A percentile compares a stretch with the other conserved stretches of the same genome.
These are phyloP conservation scores for Globisporangium rhizosaccharum DNA, from an alignment of 352 stramenopile species.

Conservation along the genomic window DNA sequence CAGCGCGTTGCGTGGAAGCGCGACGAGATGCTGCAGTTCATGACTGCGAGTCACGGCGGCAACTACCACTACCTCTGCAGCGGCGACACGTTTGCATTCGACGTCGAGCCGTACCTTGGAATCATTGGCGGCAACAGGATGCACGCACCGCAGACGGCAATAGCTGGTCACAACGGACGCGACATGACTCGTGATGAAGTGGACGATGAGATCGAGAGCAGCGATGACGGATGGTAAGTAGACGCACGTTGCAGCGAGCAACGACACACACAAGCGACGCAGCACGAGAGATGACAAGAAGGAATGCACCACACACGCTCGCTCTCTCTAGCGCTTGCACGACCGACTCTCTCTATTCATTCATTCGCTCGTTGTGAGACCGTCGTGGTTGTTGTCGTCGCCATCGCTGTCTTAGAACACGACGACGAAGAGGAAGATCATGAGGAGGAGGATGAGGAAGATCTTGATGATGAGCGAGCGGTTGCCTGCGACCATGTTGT, in stretches of 20 bases:
- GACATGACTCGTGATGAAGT: slow-evolving; percentile 15
- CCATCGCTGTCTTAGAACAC: slow-evolving; percentile 17
- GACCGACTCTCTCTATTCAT: no score
- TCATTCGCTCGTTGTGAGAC: no score
- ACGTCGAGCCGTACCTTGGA: slow-evolving; percentile 64
- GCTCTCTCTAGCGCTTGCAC: no score
- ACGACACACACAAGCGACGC: background rate
- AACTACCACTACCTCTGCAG: slow-evolving; percentile 24
- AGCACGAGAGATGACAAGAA: no score
- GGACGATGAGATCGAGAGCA: slow-evolving; percentile 74
- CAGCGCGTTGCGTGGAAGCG: slow-evolving; percentile 41
- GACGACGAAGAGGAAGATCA: slow-evolving; percentile 85
- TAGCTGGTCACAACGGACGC: slow-evolving; percentile 1
- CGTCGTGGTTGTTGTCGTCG: no score
- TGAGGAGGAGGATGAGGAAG: slow-evolving; percentile 73
- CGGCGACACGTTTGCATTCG: slow-evolving; percentile 57
- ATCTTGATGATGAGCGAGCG: slow-evolving; percentile 84
- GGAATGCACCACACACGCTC: no score
- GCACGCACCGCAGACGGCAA: slow-evolving; percentile 1
- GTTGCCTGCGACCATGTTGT: slow-evolving; percentile 79
- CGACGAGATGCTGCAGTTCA: slow-evolving; percentile 28
- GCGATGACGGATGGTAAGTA: slow-evolving; percentile 41
- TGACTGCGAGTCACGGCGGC: slow-evolving; percentile 15
- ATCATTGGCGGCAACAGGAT: slow-evolving; percentile 20
- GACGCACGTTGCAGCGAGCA: background rate